Evolutionary conservation across 176 grass and related monocot genomes (phyloP).

Genomic region (Neostapfia colusana): DNA sequence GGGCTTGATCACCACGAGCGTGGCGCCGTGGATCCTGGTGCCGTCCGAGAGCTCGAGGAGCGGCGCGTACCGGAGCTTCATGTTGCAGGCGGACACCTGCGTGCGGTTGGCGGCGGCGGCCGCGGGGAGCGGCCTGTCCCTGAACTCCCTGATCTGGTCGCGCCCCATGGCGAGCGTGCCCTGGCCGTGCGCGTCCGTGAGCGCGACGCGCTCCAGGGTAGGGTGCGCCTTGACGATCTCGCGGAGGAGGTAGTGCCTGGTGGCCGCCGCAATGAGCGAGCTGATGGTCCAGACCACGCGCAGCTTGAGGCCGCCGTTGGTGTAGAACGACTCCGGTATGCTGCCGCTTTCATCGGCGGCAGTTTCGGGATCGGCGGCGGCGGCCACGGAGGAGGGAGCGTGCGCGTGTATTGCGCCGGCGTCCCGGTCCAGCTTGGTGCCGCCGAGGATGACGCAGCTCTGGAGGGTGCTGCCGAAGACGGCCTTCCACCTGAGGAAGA

Average conservation of each 20-base stretch:
- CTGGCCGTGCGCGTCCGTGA: slow-evolving; percentile 69
- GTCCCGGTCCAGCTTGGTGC: slow-evolving; percentile 52
- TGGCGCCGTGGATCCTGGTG: slow-evolving; percentile 69
- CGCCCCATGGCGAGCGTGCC: slow-evolving; percentile 62
- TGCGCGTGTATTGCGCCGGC: no score
- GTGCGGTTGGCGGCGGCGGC: slow-evolving; percentile 59
- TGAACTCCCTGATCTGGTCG: slow-evolving; percentile 68
- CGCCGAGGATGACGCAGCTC: slow-evolving; percentile 70
- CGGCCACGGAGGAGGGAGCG: background rate
- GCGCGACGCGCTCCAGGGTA: slow-evolving; percentile 60
- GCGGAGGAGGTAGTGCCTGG: slow-evolving; percentile 79
- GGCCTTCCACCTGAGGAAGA: slow-evolving; percentile 65
- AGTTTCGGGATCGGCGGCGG: background rate
- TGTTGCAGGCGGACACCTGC: slow-evolving; percentile 78
- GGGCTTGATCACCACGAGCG: slow-evolving; percentile 72
- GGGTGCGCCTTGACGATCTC: slow-evolving; percentile 81
- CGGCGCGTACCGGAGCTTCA: slow-evolving; percentile 81
- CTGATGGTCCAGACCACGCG: slow-evolving; percentile 81
- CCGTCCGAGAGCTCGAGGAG: slow-evolving; percentile 65
- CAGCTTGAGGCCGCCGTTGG: slow-evolving; percentile 73
- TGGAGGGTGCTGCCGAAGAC: slow-evolving; percentile 69
- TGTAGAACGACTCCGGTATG: slow-evolving; percentile 81
- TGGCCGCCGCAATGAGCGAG: slow-evolving; percentile 73
- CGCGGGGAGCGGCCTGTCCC: slow-evolving; percentile 58
- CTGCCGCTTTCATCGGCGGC: slow-evolving; percentile 43